Evolutionary conservation across 352 stramenopile species (phyloP).

Genomic region (Phytophthora idaei): DNA sequence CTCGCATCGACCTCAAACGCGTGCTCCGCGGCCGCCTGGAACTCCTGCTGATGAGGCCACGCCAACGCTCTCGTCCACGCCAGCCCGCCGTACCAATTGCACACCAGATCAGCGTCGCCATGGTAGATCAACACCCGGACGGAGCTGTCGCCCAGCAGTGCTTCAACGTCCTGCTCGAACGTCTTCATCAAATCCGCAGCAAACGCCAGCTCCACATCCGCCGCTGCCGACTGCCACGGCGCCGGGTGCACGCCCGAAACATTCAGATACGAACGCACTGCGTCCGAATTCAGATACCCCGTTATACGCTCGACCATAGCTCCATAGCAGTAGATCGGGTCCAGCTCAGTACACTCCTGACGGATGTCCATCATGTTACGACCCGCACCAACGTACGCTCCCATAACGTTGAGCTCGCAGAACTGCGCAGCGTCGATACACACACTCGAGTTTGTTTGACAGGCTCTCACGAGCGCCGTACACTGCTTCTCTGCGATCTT

Average conservation of each 20-base stretch:
- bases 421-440: slow-evolving; percentile 33
- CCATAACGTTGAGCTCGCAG: slow-evolving; percentile 30
- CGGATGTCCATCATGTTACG: slow-evolving; percentile 72
- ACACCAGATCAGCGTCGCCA: slow-evolving; percentile 97
- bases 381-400: slow-evolving; percentile 18
- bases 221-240: slow-evolving; percentile 59
- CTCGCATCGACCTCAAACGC: slow-evolving; percentile 16
- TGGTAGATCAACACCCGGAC: slow-evolving; percentile 94
- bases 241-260: slow-evolving; percentile 30
- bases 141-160: slow-evolving; percentile 68
- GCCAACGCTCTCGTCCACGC: slow-evolving; percentile 92
- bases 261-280: slow-evolving; percentile 38
- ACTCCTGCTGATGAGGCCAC: slow-evolving; percentile 88
- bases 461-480: slow-evolving; percentile 35
- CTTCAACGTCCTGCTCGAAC: slow-evolving; percentile 85
- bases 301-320: slow-evolving; percentile 39
- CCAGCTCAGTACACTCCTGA: slow-evolving; percentile 32
- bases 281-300: slow-evolving; percentile 61
- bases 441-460: slow-evolving; percentile 29
- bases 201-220: slow-evolving; percentile 26
- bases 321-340: slow-evolving; percentile 35
- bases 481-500: slow-evolving; percentile 33
- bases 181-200: slow-evolving; percentile 92
- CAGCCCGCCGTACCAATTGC: slow-evolving; percentile 95
- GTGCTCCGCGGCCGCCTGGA: slow-evolving; percentile 56